These are phyloP conservation scores for Hyaloperonospora arabidopsidis DNA, from an alignment of 352 stramenopile genomes.

Conservation along the genomic window DNA sequence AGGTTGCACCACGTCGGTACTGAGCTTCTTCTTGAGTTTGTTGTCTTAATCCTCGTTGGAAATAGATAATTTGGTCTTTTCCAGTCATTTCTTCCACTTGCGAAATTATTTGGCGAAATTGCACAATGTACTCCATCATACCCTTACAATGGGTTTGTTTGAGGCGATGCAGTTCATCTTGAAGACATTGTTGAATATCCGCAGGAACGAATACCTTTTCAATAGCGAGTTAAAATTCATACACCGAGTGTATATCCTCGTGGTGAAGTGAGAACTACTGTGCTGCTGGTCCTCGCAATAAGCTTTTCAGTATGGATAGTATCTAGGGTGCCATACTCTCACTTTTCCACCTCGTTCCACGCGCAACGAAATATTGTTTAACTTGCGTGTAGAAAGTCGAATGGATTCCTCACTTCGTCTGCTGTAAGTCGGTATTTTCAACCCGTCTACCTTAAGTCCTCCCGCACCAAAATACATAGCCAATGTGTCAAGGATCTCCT, in stretches of 20 bases:
- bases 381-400: conserved; percentile 1
- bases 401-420: not conserved
- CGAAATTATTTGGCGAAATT: conserved; percentile 5
- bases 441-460: not conserved
- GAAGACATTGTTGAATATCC: conserved; percentile 11
- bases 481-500: not conserved
- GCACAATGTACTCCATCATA: conserved; percentile 9
- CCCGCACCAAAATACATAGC: not conserved
- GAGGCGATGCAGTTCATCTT: conserved; percentile 9
- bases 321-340: not conserved
- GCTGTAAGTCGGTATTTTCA: not conserved
- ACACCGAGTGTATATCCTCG: not conserved
- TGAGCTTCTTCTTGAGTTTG: conserved; percentile 4
- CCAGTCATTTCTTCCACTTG: conserved; percentile 15
- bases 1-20: conserved; percentile 5
- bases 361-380: not conserved
- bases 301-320: not conserved
- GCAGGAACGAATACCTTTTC: conserved; percentile 8
- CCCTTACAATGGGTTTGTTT: conserved; percentile 7
- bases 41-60: conserved; percentile 1
- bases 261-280: not conserved
- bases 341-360: not conserved
- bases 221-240: not conserved
- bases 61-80: conserved; percentile 11
- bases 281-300: not conserved